phyloP scores from a whole-genome alignment of 2,329 filamentous ascomycete genomes.

The Ceratocystis colombiana region DNA sequence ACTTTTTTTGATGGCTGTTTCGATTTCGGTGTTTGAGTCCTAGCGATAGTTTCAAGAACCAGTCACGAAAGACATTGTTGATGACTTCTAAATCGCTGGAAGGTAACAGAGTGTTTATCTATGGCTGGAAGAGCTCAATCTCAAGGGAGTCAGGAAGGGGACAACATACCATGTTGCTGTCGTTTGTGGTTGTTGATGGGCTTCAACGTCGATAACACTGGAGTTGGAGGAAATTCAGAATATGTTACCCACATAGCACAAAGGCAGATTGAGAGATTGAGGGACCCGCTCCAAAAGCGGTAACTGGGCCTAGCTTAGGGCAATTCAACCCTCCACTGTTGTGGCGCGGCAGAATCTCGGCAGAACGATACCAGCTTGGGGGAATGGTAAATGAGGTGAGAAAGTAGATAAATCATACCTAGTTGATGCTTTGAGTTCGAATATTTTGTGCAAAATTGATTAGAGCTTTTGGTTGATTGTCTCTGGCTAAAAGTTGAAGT shows the following conservation, averaged over 20 bases:
- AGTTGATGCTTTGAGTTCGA: background rate
- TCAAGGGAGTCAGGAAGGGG: conserved; percentile 17
- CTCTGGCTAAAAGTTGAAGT: too few species aligned
- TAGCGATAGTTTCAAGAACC: conserved; percentile 11
- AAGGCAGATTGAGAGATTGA: conserved; percentile 25
- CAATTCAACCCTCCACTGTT: conserved; percentile 25
- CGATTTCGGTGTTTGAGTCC: conserved; percentile 17
- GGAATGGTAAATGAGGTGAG: background rate
- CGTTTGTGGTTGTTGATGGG: conserved; percentile 26
- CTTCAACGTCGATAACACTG: conserved; percentile 26
- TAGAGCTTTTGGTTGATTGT: background rate
- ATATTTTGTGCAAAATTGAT: background rate
- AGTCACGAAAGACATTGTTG: conserved; percentile 7
- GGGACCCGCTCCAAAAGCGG: conserved; percentile 24
- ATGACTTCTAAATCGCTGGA: conserved; percentile 11
- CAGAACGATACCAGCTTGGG: background rate
- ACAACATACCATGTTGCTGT: conserved; percentile 26
- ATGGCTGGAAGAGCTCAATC: background rate
- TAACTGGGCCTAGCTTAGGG: conserved; percentile 24
- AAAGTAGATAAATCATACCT: background rate
- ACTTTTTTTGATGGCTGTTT: background rate
- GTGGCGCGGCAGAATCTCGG: conserved; percentile 24
- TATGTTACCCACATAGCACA: conserved; percentile 26
- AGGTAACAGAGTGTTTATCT: conserved; percentile 4
- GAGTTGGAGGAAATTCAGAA: conserved; percentile 26